Conservation (phyloP, 768 basidiomycete genomes). For the Leccinum pellstonianum region DNA sequence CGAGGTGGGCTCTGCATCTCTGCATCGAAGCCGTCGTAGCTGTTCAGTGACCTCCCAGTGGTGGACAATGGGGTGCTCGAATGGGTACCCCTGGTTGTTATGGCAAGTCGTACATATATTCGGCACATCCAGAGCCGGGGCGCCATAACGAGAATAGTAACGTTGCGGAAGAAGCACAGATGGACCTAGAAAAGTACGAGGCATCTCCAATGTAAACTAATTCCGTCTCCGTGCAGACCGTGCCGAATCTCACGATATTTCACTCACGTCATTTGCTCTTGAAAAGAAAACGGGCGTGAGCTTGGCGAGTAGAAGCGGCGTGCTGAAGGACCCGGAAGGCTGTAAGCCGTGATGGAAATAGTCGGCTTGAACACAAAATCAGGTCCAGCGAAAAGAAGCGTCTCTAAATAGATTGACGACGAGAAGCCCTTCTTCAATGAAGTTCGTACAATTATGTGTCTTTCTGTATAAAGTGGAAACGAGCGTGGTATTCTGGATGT, state of each 20-base stretch:
- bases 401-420: too few species aligned
- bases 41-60: not conserved
- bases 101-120: not conserved
- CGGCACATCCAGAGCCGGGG: not conserved
- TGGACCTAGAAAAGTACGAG: not conserved
- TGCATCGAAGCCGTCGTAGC: not conserved
- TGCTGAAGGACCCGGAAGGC: not conserved
- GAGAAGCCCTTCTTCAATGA: too few species aligned
- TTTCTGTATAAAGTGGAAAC: too few species aligned
- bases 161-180: not conserved
- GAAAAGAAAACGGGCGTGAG: not conserved
- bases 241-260: not conserved
- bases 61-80: slow-evolving; percentile 3
- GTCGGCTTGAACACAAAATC: too few species aligned
- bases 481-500: too few species aligned
- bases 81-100: slow-evolving; percentile 15
- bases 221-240: not conserved
- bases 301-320: not conserved
- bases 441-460: too few species aligned
- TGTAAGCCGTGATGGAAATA: not conserved
- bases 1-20: not conserved
- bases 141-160: slow-evolving; percentile 9
- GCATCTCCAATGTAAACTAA: not conserved
- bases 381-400: too few species aligned
- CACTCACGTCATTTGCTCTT: not conserved